Base-by-base conservation (phyloP, 2,329 filamentous ascomycete species). In the Phaeophleospora eucalypticola region DNA sequence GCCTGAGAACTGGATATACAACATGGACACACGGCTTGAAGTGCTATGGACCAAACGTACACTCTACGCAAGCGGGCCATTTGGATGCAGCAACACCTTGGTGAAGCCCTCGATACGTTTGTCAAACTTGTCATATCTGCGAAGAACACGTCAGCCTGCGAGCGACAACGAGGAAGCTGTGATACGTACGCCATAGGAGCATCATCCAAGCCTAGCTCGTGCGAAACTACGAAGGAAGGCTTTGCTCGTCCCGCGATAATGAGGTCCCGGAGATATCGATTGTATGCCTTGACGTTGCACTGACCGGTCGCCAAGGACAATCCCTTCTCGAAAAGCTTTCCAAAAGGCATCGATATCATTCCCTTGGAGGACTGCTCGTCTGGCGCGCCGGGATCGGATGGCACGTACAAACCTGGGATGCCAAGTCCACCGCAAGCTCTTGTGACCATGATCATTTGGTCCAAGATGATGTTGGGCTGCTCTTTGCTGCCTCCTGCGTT, bases 221-320 rank as follows among this genome's bases (percentile, higher is more conserved):
- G 81, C 1, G 77, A 81, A 4, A 85, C 79, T 1, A 85, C 80
- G 54, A 85, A 86, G 46, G 76, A 81, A 3, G 82, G 82, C 62
- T 82, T 83, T 1, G 82, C 82, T 48, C 75, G 77, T 2, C 82
- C 81, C 0, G 78, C 67, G 36, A 84, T 79, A 56, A 85, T 85
- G 57, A 86, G 68, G 51, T 85, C 81, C 10, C 82, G 73, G 33
- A 85, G 65, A 57, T 84, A 82, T 18, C 81, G 71, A 60, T 85
- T 85, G 65, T 85, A 85, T 1, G 76, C 70, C 65, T 84, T 85
- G 54, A 85, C 81, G 52, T 85, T 85, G 66, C 81, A 84, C 59
- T 84, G 80, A 0, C 81, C 80, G 2, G 79, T 82, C 3, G 43
- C 48, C 2, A 85, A 67, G 2, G 74, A 72, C 4, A 84, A 68